phyloP scores from a whole-genome alignment of 768 basidiomycete species.

The Melanogaster broomeanus region DNA sequence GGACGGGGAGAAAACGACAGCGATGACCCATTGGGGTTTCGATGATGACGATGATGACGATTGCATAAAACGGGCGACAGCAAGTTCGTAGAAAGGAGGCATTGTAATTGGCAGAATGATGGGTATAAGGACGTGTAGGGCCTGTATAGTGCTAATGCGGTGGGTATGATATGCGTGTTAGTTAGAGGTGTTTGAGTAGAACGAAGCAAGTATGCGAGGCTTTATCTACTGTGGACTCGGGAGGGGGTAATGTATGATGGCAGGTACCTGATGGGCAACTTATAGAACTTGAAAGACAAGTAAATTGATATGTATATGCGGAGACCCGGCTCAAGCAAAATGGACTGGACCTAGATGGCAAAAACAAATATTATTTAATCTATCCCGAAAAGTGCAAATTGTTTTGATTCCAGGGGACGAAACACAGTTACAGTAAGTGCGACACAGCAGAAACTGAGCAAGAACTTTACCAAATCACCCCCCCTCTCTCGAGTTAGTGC shows the following conservation, averaged over 20 bases:
- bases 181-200: background rate
- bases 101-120: constrained; percentile 8
- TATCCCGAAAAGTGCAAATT: constrained; percentile 37
- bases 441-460: constrained; percentile 6
- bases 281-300: constrained; percentile 5
- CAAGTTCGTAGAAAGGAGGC: constrained; percentile 36
- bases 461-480: constrained; percentile 27
- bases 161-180: background rate
- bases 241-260: constrained; percentile 12
- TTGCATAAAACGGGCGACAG: constrained; percentile 29
- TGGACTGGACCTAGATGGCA: constrained; percentile 21
- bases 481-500: constrained; percentile 13
- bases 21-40: constrained; percentile 27
- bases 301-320: constrained; percentile 20
- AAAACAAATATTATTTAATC: no score
- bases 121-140: background rate
- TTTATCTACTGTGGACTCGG: constrained; percentile 23
- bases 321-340: constrained; percentile 2
- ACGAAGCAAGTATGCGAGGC: background rate
- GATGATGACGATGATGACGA: constrained; percentile 19
- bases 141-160: background rate
- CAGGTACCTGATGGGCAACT: constrained; percentile 12
- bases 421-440: constrained; percentile 18
- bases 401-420: constrained; percentile 21
- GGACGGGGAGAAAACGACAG: constrained; percentile 27